These are phyloP conservation scores for Mycotypha africana DNA, from an alignment of 371 early-diverging fungal genomes.

Conservation along the genomic window DNA sequence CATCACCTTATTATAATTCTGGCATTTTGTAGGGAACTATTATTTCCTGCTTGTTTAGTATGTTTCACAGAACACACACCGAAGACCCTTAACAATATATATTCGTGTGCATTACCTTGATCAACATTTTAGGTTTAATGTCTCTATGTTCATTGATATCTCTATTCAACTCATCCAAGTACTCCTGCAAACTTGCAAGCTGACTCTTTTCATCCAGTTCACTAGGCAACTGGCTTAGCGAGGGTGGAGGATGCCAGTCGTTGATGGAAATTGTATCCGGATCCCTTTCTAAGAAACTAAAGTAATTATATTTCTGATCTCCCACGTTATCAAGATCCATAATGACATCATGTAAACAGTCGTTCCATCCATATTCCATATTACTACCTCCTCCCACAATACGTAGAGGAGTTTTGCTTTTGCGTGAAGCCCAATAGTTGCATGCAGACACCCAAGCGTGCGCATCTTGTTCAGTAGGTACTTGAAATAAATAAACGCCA, in stretches of 20 bases:
- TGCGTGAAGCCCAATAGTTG: slow-evolving; percentile 92
- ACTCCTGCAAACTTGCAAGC: slow-evolving; percentile 22
- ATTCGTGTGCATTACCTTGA: slow-evolving; percentile 34
- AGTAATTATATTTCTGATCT: slow-evolving; percentile 1
- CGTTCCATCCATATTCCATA: slow-evolving; percentile 91
- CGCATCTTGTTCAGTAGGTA: slow-evolving; percentile 58
- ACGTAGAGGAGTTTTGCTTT: slow-evolving; percentile 80
- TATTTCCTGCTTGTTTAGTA: no score
- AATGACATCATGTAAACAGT: slow-evolving; percentile 43
- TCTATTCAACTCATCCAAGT: slow-evolving; percentile 23
- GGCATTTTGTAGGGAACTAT: slow-evolving; percentile 50
- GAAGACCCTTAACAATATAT: no score
- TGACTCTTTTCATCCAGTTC: slow-evolving; percentile 32
- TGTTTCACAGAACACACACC: no score
- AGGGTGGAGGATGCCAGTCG: slow-evolving; percentile 39
- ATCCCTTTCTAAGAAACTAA: slow-evolving; percentile 9
- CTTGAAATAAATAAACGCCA: slow-evolving; percentile 83
- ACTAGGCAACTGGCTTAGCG: slow-evolving; percentile 32
- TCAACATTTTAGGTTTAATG: slow-evolving; percentile 30
- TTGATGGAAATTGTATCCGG: slow-evolving; percentile 26
- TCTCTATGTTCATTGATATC: slow-evolving; percentile 43
- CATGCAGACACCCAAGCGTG: slow-evolving; percentile 82
- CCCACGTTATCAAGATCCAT: slow-evolving; percentile 24
- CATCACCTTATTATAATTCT: slow-evolving; percentile 57
- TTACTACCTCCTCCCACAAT: slow-evolving; percentile 84